Evolutionary conservation across 495 filamentous ascomycete species (phyloP).

Genomic region (Delitschia confertaspora): DNA sequence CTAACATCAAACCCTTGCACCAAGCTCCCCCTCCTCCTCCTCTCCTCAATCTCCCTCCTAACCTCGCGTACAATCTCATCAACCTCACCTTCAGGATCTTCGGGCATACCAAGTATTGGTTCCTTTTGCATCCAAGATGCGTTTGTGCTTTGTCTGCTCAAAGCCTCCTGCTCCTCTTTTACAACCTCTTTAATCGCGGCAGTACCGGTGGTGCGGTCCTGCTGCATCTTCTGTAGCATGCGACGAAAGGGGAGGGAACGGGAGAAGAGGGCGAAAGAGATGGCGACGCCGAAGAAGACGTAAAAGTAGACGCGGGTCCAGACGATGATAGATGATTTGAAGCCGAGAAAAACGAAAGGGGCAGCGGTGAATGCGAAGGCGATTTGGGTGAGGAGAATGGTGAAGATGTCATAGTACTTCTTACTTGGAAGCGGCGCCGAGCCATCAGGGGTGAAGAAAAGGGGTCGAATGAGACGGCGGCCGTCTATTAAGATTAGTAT

Average conservation of each 20-base stretch:
- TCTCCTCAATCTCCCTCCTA: conserved; percentile 55
- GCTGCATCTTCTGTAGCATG: conserved; percentile 44
- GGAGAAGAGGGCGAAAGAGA: conserved; percentile 60
- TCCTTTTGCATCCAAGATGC: conserved; percentile 25
- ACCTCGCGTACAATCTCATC: conserved; percentile 74
- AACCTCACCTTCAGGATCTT: conserved; percentile 66
- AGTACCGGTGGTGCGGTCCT: conserved; percentile 26
- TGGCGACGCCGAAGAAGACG: conserved; percentile 55
- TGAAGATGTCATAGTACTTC: conserved; percentile 75
- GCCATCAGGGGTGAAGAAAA: conserved; percentile 76
- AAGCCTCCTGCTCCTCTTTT: conserved; percentile 8
- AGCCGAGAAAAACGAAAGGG: conserved; percentile 73
- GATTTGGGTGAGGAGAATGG: conserved; percentile 70
- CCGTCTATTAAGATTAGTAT: conserved; percentile 16
- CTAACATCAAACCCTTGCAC: conserved; percentile 22
- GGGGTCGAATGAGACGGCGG: conserved; percentile 82
- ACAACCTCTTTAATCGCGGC: conserved; percentile 16
- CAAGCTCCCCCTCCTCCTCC: conserved; percentile 42
- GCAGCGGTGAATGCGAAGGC: conserved; percentile 71
- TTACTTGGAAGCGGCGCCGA: conserved; percentile 58
- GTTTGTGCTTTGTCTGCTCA: conserved; percentile 10
- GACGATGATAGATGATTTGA: conserved; percentile 55
- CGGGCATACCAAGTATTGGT: conserved; percentile 65
- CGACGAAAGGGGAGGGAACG: conserved; percentile 15
- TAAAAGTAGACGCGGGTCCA: conserved; percentile 92